Evolutionary conservation across 1,139 yeast species (phyloP), one percentile per base, ranked within the genome.

Genomic region (Lodderomyces theae): DNA sequence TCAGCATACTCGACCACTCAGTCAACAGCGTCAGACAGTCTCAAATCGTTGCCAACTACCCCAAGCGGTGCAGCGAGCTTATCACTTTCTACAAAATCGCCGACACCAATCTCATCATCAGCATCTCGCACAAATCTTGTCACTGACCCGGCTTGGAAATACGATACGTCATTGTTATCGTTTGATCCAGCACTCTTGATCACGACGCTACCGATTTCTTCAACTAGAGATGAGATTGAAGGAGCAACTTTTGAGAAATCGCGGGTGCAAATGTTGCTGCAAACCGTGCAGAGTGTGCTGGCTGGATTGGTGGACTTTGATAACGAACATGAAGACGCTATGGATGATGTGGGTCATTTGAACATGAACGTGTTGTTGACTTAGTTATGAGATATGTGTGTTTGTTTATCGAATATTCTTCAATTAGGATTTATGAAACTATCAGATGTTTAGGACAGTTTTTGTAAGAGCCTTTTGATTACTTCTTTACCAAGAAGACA

Each of bases 291-390:
- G 26, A 12, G 26, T 24, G 29, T 26, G 16, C 29, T 12, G 5
- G 13, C 29, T 5, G 31, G 31, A 8, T n/a, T 28, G 11, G 31
- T 28, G 3, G 37, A 34, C 13, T 24, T 34, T n/a, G 42, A 28
- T 13, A 16, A 34, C 7, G 34, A 37, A 4, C 39, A 41, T 3
- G 41, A 44, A 21, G 41, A 40, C 25, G 42, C 44, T 15, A 44
- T 44, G 47, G 47, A 44, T 22, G 47, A 44, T 36, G 41, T 44
- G 4, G 47, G 44, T 6, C 47, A 41, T 29, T 37, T 32, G 8
- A 44, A 44, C 23, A 35, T 39, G 34, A 44, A 44, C 29, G 42
- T 42, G 10, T 32, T 32, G 18, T 32, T 32, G 24, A 21, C 35
- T 8, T 24, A 24, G 11, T 11, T 24, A 8, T 8, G n/a, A n/a